Conservation (phyloP, 2,329 filamentous ascomycete species). For the Cladosporium sp. region DNA sequence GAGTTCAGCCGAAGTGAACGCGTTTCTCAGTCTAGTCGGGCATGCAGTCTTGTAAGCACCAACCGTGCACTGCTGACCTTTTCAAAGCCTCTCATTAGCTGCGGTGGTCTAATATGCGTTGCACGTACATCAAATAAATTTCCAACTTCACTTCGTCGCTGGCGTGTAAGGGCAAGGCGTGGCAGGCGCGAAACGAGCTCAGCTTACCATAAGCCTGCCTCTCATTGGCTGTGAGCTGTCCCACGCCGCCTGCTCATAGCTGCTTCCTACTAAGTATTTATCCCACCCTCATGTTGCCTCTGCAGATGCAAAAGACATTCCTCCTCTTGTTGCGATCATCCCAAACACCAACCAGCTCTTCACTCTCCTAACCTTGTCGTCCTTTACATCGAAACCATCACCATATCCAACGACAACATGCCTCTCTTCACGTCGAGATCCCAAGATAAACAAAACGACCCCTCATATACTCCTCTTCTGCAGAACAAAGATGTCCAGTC, state of each 20-base stretch:
- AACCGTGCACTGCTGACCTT: slow-evolving; percentile 10
- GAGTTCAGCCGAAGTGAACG: slow-evolving; percentile 3
- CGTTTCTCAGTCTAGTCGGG: not conserved
- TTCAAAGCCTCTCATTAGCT: not conserved
- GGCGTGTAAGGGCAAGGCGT: not conserved
- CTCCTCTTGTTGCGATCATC: not conserved
- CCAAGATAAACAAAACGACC: not conserved
- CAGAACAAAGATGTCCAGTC: not conserved
- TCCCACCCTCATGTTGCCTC: not conserved
- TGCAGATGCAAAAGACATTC: not conserved
- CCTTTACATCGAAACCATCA: not conserved
- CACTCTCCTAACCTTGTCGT: not conserved
- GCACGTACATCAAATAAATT: not conserved
- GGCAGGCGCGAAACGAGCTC: slow-evolving; percentile 1
- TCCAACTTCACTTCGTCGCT: not conserved
- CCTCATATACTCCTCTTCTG: not conserved
- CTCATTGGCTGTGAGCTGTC: not conserved
- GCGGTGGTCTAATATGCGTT: not conserved
- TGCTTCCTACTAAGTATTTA: slow-evolving; percentile 6
- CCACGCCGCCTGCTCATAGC: not conserved
- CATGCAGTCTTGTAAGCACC: not conserved
- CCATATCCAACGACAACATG: not conserved
- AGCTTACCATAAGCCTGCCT: not conserved
- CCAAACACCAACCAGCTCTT: not conserved
- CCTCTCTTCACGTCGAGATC: slow-evolving; percentile 4